A percentile compares a stretch with the other conserved stretches of the same genome.
phyloP scores from a whole-genome alignment of 345 rosid species.

The Populus deltoides region DNA sequence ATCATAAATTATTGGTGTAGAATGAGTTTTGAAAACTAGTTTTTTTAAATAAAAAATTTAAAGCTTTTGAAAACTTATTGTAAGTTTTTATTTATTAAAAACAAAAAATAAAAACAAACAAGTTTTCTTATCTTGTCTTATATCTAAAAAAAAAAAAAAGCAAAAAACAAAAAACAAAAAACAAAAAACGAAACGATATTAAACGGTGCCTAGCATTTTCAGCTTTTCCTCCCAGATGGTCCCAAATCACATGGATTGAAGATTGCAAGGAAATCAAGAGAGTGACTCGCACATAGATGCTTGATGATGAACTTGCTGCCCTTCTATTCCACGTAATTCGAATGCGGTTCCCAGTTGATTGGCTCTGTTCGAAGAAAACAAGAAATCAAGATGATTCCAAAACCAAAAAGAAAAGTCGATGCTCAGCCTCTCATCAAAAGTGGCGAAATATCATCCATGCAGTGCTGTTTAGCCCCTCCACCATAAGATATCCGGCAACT shows the following conservation, averaged over 20 bases:
- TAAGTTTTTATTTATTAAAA: no score
- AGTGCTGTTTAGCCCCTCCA: not conserved
- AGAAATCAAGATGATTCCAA: not conserved
- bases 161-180: no score
- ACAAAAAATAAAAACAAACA: no score
- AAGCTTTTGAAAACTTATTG: no score
- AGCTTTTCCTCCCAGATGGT: not conserved
- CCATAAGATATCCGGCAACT: not conserved
- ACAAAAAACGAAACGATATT: no score
- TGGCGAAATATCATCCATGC: not conserved
- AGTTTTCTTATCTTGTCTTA: no score
- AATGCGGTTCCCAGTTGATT: not conserved
- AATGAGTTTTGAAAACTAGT: no score
- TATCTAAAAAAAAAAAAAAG: no score
- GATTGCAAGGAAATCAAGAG: not conserved
- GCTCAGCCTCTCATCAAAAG: not conserved
- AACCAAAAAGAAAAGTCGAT: not conserved
- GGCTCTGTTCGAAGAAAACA: slow-evolving; percentile 7
- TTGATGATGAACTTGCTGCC: not conserved
- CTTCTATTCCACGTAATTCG: not conserved
- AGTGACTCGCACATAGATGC: not conserved
- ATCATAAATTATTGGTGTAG: no score
- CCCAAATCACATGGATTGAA: not conserved
- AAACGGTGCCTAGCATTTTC: not conserved
- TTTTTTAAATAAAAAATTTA: no score